Evolutionary conservation across 1,139 yeast species (phyloP), one percentile per base, ranked within the genome.

Genomic region (Scheffersomyces illinoinensis): DNA sequence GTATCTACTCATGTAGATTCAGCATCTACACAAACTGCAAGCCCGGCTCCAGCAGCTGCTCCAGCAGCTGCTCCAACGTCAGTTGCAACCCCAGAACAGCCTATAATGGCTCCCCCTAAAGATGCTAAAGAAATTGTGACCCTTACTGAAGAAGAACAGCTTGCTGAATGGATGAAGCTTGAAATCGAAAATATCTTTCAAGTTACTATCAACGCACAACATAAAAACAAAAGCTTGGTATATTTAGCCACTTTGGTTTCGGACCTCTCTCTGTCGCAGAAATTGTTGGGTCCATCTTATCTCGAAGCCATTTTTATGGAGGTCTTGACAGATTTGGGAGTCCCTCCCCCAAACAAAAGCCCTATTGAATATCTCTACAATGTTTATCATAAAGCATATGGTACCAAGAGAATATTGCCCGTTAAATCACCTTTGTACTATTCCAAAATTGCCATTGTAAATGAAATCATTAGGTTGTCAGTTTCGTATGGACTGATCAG

Each of bases 401-500:
- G 74, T 54, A 66, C 72, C 7, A 83, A 74, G 60, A 73, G 86
- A 62, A 62, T 76, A 14, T 66, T 85, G 21, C 75, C 78, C n/a
- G 73, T 72, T 19, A 84, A 78, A 60, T 81, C 83, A 53, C 68
- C 78, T 1, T 60, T 72, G 21, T 77, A 75, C 59, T 76, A 74
- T 2, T 66, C 70, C 19, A 85, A 86, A 64, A 53, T 69, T 1
- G 70, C 69, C 3, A 65, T 86, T 3, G 72, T 87, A 56, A 77
- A 79, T 57, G 86, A 86, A 60, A 75, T 86, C 43, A 79, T 85
- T 54, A 74, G 87, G 55, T 76, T 88, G 54, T 73, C 87, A 17
- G 78, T 89, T 18, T 87, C 90, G 23, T 91, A 88, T 71, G 92
- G 92, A 0, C 79, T 88, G 47, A 87, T 91, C 48, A 75, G 89